Base-by-base conservation (phyloP, 169 alveolate genomes). In the Plasmodium berghei region DNA sequence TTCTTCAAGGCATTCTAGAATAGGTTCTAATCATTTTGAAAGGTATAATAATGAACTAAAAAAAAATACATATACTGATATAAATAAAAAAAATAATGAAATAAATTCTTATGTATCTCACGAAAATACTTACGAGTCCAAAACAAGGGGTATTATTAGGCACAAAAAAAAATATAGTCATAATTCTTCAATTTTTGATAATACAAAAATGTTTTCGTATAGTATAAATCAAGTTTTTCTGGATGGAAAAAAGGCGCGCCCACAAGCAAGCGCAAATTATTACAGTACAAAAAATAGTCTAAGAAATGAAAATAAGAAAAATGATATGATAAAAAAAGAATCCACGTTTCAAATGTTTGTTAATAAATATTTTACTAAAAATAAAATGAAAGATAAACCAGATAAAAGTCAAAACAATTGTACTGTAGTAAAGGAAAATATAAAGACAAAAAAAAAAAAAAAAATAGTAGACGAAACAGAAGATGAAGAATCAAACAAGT, bases 1-100 rank as follows among this genome's bases (percentile, higher is more conserved):
- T n/a, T 16, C 86, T 52, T 86, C 91, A 9, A 46, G 71, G 54
- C 56, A 74, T 54, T 86, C 91, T 9, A 86, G 59, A n/a, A 67
- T 86, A 14, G 34, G 34, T 34, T 86, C 75, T 56, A 55, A 83
- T 22, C n/a, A 83, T 83, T 24, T 48, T 18, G 90, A 83, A 40
- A 54, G 16, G n/a, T 34, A 20, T 63, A 71, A 70, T 26, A 26
- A 46, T 49, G 48, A 64, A 1, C 0, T 34, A 3, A 86, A 71
- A n/a, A 52, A 49, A 14, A 48, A 18, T 49, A 67, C 22, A n/a
- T 16, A 59, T 55, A 66, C n/a, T 48, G 90, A 83, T 24, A 5
- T 63, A 20, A 58, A 1, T 14, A 77, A 64, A 18, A 14, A 18
- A 12, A 77, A 10, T 45, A 63, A 77, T 52, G 89, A 77, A 9